A percentile compares a stretch with the other conserved stretches of the same genome.
Conservation (phyloP, 1,139 yeast species). For the Kluyveromyces marxianus region DNA sequence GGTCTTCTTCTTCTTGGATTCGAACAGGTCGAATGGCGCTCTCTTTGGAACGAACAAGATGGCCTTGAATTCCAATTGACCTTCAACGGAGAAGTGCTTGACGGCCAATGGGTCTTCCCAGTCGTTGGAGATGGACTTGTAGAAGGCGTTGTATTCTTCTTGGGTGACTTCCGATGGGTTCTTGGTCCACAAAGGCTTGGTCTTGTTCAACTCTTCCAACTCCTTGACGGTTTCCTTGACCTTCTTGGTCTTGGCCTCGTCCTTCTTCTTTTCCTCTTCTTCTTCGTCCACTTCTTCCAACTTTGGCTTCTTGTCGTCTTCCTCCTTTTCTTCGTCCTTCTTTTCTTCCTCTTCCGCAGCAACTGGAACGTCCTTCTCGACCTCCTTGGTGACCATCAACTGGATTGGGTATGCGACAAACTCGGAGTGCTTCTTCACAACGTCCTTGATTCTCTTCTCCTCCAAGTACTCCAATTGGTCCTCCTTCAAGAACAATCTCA, state of each 20-base stretch:
- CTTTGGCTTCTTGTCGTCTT: conserved; percentile 61
- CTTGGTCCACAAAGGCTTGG: conserved; percentile 99
- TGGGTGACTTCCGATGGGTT: conserved; percentile 95
- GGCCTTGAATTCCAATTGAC: conserved; percentile 99
- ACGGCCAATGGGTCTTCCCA: conserved; percentile 99
- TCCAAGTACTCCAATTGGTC: conserved; percentile 98
- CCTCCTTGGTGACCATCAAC: conserved; percentile 97
- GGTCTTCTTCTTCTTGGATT: conserved; percentile 96
- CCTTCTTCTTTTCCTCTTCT: conserved; percentile 61
- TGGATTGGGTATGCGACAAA: conserved; percentile 99
- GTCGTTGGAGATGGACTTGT: conserved; percentile 98
- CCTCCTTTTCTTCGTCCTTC: conserved; percentile 56
- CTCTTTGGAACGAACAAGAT: conserved; percentile 97
- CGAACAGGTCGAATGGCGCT: conserved; percentile 98
- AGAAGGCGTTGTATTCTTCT: conserved; percentile 98
- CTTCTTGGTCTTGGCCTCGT: conserved; percentile 46
- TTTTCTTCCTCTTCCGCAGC: conserved; percentile 57
- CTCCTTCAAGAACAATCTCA: conserved; percentile 96
- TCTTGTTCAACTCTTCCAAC: conserved; percentile 96
- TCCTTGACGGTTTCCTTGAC: conserved; percentile 83
- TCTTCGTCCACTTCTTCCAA: conserved; percentile 58
- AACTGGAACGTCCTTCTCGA: conserved; percentile 87
- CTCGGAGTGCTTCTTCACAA: conserved; percentile 98
- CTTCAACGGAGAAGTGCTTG: conserved; percentile 99
- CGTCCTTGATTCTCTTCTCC: conserved; percentile 99